A percentile compares a stretch with the other conserved stretches of the same genome.
Conservation (phyloP, 139 green algal species). For the Monoraphidium neglectum region DNA sequence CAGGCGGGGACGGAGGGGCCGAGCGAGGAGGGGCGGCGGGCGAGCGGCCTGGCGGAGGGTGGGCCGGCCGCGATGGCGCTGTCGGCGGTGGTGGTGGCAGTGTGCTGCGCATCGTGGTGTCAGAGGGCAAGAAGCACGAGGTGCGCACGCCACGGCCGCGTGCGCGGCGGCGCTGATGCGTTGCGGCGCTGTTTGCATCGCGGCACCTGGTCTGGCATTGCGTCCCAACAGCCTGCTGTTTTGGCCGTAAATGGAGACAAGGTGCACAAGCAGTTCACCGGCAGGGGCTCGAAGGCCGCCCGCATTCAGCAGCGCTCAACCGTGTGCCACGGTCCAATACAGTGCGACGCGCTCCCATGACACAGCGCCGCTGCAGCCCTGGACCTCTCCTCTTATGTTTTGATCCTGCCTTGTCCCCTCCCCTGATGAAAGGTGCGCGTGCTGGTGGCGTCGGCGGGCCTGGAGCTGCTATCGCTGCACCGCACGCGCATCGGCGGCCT, state of each 20-base stretch:
- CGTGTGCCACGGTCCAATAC: neutral
- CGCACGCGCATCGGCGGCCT: constrained; percentile 83
- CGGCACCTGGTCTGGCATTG: neutral
- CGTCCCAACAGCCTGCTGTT: neutral
- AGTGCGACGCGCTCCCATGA: neutral
- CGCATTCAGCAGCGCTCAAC: too few species aligned
- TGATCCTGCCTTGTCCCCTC: neutral
- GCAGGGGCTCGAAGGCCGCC: too few species aligned
- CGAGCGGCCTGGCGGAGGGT: neutral
- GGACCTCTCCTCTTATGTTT: neutral
- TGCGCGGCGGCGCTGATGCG: neutral
- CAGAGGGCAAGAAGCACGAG: constrained; percentile 87
- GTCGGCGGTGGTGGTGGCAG: neutral
- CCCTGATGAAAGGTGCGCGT: constrained; percentile 63
- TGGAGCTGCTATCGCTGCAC: constrained; percentile 79
- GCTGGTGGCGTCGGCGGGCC: constrained; percentile 64
- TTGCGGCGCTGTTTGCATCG: neutral
- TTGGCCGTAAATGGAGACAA: neutral
- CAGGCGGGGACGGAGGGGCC: neutral
- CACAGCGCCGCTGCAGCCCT: neutral
- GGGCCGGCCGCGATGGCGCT: neutral
- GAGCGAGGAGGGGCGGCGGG: constrained; percentile 2
- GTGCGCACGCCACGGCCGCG: constrained; percentile 33
- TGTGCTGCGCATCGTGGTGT: constrained; percentile 69
- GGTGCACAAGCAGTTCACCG: too few species aligned